Evolutionary conservation across 2,329 filamentous ascomycete genomes (phyloP), one percentile per base, ranked within the genome.

Genomic region (Aspergillus niger): DNA sequence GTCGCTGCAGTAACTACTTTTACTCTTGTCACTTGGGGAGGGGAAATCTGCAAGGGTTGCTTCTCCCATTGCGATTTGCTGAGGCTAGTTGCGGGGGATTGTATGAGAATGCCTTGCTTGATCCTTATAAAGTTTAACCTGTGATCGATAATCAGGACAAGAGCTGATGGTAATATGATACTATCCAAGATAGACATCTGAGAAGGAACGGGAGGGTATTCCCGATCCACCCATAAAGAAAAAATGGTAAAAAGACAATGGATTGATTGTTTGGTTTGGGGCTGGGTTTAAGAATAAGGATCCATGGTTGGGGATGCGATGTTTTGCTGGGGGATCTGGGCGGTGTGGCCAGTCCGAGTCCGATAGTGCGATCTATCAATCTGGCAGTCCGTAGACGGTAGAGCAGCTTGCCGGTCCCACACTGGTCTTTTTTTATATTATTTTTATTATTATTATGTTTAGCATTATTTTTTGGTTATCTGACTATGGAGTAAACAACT

Each of bases 231-330:
- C 41, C 20, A 22, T 11, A 6, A 13, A 36, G 30, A 11, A 36
- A 10, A 11, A 32, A 11, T 32, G 30, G 10, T 11, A 11, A 4
- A 11, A 11, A 11, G 30, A 20, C 20, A 20, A 5, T 36, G 4
- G 30, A 13, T 13, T 32, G 30, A 32, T 32, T 36, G 30, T 36
- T 5, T 36, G 30, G 32, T 36, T 36, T 36, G 30, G 30, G 30
- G 3, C 11, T 36, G 32, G 32, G 32, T 36, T 36, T 36, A 36
- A 13, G 39, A 7, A 44, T 24, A 5, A 30, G 47, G 47, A 58
- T 58, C 56, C 56, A 58, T 58, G 56, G 56, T 58, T 58, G 55
- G 26, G n/a, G 38, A 30, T 38, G 15, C 26, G 32, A 36, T 36
- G 30, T 36, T 36, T 13, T 36, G 26, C 24, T 54, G 26, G 52